Percentiles rank a stretch among this genome's conserved stretches.
Evolutionary conservation across 768 basidiomycete species (phyloP).

Genomic region (Boletus sensibilis): DNA sequence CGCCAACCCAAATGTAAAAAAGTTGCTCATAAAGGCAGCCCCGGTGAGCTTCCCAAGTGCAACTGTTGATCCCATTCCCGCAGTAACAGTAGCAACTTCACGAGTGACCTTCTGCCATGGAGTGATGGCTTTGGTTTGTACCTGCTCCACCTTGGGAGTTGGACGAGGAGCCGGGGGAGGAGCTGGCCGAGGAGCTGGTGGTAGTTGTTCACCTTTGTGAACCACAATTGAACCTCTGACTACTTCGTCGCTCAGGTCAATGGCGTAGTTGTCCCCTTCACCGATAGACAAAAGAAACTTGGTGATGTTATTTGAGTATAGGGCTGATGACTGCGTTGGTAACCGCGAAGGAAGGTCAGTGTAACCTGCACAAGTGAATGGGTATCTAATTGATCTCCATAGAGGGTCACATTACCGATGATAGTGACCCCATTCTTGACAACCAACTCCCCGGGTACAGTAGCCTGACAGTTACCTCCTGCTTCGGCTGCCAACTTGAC

Average conservation of each 20-base stretch:
- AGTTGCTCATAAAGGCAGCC: constrained; percentile 82
- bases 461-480: constrained; percentile 87
- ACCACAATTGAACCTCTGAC: constrained; percentile 77
- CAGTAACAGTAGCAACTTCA: constrained; percentile 72
- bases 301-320: constrained; percentile 90
- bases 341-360: constrained; percentile 85
- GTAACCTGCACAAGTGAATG: constrained; percentile 50
- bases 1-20: constrained; percentile 87
- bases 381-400: constrained; percentile 2
- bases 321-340: constrained; percentile 84
- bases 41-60: constrained; percentile 79
- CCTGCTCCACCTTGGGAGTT: constrained; percentile 44
- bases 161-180: constrained; percentile 62
- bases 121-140: constrained; percentile 58
- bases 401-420: constrained; percentile 50
- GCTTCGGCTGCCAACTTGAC: constrained; percentile 66
- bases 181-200: constrained; percentile 64
- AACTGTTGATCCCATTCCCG: constrained; percentile 71
- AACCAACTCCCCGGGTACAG: constrained; percentile 70
- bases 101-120: constrained; percentile 82
- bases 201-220: constrained; percentile 63
- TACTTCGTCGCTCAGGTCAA: constrained; percentile 83
- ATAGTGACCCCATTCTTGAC: constrained; percentile 77
- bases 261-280: constrained; percentile 54
- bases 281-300: constrained; percentile 85